Evolutionary conservation across 306 rosid genomes (phyloP).

Genomic region (Nissolia schottii): DNA sequence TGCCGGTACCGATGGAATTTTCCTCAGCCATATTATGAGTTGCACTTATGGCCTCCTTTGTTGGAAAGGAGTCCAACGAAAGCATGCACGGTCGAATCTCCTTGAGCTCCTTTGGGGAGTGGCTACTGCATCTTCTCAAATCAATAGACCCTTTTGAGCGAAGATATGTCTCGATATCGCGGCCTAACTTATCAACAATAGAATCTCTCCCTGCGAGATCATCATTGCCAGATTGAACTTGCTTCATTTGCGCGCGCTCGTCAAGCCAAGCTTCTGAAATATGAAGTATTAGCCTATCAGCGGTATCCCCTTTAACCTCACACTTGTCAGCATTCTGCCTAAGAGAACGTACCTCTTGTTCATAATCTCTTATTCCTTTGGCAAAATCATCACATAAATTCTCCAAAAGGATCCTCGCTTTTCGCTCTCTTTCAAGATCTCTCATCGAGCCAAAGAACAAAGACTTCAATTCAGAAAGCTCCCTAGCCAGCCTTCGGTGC

Average conservation of each 20-base stretch:
- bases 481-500: slow-evolving; percentile 41
- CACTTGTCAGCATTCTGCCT: slow-evolving; percentile 36
- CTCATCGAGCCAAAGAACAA: slow-evolving; percentile 40
- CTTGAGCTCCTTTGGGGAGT: slow-evolving; percentile 25
- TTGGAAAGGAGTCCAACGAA: slow-evolving; percentile 56
- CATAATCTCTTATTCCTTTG: slow-evolving; percentile 56
- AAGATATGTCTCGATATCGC: slow-evolving; percentile 61
- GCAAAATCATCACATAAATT: slow-evolving; percentile 75
- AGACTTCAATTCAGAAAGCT: slow-evolving; percentile 50
- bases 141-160: slow-evolving; percentile 39
- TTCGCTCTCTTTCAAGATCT: slow-evolving; percentile 63
- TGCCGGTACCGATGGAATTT: slow-evolving; percentile 24
- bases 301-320: slow-evolving; percentile 27
- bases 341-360: slow-evolving; percentile 42
- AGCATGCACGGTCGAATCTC: slow-evolving; percentile 36
- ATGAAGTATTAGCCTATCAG: slow-evolving; percentile 45
- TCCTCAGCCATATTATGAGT: slow-evolving; percentile 36
- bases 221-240: slow-evolving; percentile 23
- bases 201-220: slow-evolving; percentile 32
- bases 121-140: slow-evolving; percentile 18
- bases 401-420: slow-evolving; percentile 52
- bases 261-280: slow-evolving; percentile 79
- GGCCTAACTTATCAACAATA: slow-evolving; percentile 50
- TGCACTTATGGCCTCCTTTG: slow-evolving; percentile 46
- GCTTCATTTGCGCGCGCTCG: slow-evolving; percentile 58